Base-by-base conservation (phyloP, 2,329 filamentous ascomycete genomes). In the Ophiognomonia clavigignenti-juglandacearum region DNA sequence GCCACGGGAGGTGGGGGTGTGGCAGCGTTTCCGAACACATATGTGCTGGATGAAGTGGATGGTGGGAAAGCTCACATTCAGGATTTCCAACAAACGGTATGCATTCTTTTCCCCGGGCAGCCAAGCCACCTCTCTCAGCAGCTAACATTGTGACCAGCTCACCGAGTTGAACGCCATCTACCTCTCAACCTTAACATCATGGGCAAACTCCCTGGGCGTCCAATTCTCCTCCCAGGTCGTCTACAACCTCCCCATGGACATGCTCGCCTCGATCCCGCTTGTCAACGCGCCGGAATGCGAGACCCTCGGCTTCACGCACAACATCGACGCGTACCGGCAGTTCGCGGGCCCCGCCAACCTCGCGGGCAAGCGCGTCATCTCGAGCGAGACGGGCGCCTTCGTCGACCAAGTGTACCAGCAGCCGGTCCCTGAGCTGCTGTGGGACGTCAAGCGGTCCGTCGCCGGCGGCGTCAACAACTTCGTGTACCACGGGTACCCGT, bases 401-500 rank as follows among this genome's bases (percentile, higher is more conserved):
- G 20, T 48, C 2, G 29, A 39, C 3, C 36, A 48, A 18, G 60
- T 57, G 2, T 69, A 57, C 39, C 53, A 55, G 11, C 51, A 56
- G 7, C 48, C 57, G 1, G 43, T 64, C 1, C 50, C 61, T 0
- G 45, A 59, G 4, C 50, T 69, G 1, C 37, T 69, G 4, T 65
- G 57, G 46, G 53, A 62, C n/a, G 54, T 68, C 9, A 69, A 71
- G 31, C 58, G 62, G 5, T 63, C 66, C 0, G 57, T 69, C 36
- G 63, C 64, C 1, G 71, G 63, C 4, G 65, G 64, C 2, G 58
- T 74, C 16, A 75, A 70, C 34, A 63, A 68, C 35, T 56, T 69
- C 31, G 63, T 75, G 4, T 53, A 74, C 7, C 73, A 77, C 48
- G 72, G 72, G 0, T 60, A 60, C 38, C 55, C 69, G 0, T 72